Conservation (phyloP, 495 filamentous ascomycete species). For the Penicillium canariense region DNA sequence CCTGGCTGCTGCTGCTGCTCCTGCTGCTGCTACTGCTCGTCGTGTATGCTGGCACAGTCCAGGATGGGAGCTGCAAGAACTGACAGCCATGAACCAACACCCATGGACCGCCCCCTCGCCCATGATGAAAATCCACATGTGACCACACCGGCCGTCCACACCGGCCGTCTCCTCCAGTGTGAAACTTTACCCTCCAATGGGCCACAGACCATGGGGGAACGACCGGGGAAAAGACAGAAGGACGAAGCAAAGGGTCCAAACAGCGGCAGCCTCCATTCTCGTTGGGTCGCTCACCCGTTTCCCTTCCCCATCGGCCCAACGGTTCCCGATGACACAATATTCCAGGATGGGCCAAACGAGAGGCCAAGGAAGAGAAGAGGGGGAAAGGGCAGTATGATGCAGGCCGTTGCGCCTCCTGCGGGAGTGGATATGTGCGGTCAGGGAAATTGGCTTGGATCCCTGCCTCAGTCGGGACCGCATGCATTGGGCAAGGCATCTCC, state of each 20-base stretch:
- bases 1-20: background rate
- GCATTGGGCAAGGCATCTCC: slow-evolving; percentile 24
- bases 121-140: slow-evolving; percentile 5
- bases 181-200: background rate
- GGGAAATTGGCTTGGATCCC: slow-evolving; percentile 11
- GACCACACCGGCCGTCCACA: slow-evolving; percentile 11
- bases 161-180: background rate
- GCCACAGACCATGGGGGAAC: background rate
- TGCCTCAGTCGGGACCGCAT: slow-evolving; percentile 24
- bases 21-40: background rate
- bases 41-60: slow-evolving; percentile 1
- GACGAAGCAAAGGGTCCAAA: background rate
- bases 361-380: background rate
- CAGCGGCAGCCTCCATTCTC: background rate
- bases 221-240: background rate
- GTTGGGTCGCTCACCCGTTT: background rate
- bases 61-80: background rate
- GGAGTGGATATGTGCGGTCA: slow-evolving; percentile 10
- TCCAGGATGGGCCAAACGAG: background rate
- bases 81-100: background rate
- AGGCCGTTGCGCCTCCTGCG: slow-evolving; percentile 13
- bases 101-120: background rate
- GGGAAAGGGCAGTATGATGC: slow-evolving; percentile 5
- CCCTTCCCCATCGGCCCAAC: background rate
- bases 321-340: background rate